Percentiles rank a stretch among this genome's conserved stretches.
Conservation (phyloP, 2,329 filamentous ascomycete genomes). For the Botrytis sinoallii region DNA sequence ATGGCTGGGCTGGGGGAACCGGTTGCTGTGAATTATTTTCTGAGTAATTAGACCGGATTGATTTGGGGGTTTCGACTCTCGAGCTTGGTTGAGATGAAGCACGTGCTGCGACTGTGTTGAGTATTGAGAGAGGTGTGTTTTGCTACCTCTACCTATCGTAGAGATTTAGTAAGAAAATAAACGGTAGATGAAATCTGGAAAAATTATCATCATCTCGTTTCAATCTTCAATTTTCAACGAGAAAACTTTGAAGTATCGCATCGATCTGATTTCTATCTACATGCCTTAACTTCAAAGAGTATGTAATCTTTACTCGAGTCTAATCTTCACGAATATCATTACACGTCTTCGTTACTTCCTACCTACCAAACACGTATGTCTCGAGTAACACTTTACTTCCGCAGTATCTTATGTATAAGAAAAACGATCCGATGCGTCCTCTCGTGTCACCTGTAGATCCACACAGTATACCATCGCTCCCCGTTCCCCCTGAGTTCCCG, state of each 20-base stretch:
- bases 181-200: neutral
- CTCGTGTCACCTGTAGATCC: neutral
- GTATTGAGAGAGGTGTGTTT: neutral
- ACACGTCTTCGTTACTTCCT: neutral
- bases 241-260: no score
- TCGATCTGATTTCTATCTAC: neutral
- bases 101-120: accelerated
- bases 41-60: constrained; percentile 30
- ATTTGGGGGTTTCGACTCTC: neutral
- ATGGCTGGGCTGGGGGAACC: constrained; percentile 36
- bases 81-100: neutral
- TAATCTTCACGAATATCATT: no score
- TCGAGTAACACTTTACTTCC: no score
- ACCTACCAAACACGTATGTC: no score
- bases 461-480: no score
- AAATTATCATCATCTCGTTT: neutral
- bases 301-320: no score
- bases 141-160: no score
- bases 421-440: neutral
- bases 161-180: neutral
- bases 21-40: constrained; percentile 43
- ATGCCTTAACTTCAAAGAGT: no score
- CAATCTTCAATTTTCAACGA: neutral
- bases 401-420: no score
- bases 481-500: no score